phyloP scores from a whole-genome alignment of 176 grass and related monocot genomes.

The Eragrostis curvula region DNA sequence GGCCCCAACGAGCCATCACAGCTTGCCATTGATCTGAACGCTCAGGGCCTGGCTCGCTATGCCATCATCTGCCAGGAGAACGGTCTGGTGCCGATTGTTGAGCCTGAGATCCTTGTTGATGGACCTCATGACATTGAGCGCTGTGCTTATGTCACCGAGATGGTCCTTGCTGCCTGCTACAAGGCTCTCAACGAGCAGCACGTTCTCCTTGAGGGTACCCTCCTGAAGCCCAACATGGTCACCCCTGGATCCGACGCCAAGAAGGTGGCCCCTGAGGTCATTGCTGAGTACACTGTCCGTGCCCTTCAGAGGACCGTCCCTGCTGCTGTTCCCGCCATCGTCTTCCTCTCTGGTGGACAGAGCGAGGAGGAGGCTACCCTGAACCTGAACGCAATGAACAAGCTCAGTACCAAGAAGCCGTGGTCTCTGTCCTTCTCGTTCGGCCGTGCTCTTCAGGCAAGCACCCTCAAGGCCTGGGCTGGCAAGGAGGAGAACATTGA shows the following conservation, averaged over 20 bases:
- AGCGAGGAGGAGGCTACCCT: constrained; percentile 86
- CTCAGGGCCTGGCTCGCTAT: constrained; percentile 79
- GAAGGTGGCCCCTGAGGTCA: constrained; percentile 84
- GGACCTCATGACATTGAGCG: constrained; percentile 75
- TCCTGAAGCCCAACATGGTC: constrained; percentile 96
- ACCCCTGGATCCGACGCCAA: constrained; percentile 80
- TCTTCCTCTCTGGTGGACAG: constrained; percentile 97
- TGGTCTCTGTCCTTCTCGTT: constrained; percentile 95
- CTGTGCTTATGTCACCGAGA: constrained; percentile 69
- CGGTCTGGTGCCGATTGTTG: constrained; percentile 81
- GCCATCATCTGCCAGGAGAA: constrained; percentile 97
- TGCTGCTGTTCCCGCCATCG: constrained; percentile 78
- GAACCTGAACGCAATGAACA: constrained; percentile 97
- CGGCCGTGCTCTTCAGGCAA: constrained; percentile 87
- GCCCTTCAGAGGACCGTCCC: constrained; percentile 92
- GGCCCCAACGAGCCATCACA: constrained; percentile 72
- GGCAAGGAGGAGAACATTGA: constrained; percentile 78
- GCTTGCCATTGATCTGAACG: constrained; percentile 80
- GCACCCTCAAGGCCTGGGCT: constrained; percentile 90
- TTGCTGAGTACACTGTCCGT: constrained; percentile 82
- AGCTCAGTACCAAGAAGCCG: constrained; percentile 88
- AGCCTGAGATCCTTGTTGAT: constrained; percentile 88
- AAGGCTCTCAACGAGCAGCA: constrained; percentile 86
- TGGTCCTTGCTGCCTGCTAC: constrained; percentile 83
- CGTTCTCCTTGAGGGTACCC: constrained; percentile 82